A percentile compares a stretch with the other conserved stretches of the same genome.
Conservation (phyloP, 1,284 basidiomycete species). For the Neolentinus lepideus region DNA sequence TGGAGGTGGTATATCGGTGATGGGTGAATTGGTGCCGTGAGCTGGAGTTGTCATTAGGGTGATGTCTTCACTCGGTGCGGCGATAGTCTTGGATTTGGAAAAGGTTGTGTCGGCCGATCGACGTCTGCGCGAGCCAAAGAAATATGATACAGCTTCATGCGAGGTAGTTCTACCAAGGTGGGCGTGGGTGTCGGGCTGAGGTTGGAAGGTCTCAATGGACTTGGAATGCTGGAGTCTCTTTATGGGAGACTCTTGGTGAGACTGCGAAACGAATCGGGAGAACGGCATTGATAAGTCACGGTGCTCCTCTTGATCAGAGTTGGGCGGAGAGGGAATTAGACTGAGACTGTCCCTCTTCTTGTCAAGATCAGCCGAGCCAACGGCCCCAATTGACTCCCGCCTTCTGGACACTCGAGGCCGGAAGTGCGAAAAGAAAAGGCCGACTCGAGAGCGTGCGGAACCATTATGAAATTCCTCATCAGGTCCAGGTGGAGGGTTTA, state of each 20-base stretch:
- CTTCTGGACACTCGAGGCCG: neutral
- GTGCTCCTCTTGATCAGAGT: slow-evolving; percentile 7
- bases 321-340: slow-evolving; percentile 9
- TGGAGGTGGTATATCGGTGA: slow-evolving; percentile 9
- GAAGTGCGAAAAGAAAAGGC: slow-evolving; percentile 41
- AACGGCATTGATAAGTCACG: slow-evolving; percentile 7
- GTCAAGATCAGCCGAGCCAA: neutral
- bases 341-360: neutral
- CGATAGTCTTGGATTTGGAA: neutral
- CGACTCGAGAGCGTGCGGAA: slow-evolving; percentile 26
- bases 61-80: neutral
- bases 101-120: neutral
- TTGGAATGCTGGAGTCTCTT: slow-evolving; percentile 11
- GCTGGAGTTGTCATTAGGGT: neutral
- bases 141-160: neutral
- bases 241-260: neutral
- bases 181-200: neutral
- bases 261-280: slow-evolving; percentile 14
- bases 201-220: slow-evolving; percentile 15
- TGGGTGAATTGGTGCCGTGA: neutral
- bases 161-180: neutral
- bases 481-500: slow-evolving; percentile 38
- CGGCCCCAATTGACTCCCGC: neutral
- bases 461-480: slow-evolving; percentile 18
- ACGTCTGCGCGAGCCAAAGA: neutral